Evolutionary conservation across 176 grass and related monocot species (phyloP).

Genomic region (Puya raimondii): DNA sequence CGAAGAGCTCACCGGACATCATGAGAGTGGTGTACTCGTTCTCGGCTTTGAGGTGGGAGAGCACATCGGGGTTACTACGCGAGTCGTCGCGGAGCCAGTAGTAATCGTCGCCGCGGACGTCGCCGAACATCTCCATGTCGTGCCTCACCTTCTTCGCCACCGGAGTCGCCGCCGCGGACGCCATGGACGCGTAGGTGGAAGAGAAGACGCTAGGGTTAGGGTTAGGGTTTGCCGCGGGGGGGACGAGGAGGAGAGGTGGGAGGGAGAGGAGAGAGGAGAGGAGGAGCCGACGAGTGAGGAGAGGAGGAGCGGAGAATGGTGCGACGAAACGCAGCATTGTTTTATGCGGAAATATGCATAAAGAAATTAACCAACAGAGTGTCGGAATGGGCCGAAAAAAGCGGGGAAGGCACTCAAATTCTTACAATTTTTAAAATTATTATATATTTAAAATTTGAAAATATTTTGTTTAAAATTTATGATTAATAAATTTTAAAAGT

Average conservation of each 20-base stretch:
- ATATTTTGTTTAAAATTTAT: no score
- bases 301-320: background rate
- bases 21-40: conserved; percentile 52
- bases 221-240: background rate
- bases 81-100: conserved; percentile 94
- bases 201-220: conserved; percentile 10
- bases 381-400: no score
- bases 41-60: conserved; percentile 67
- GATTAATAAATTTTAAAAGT: no score
- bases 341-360: no score
- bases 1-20: conserved; percentile 44
- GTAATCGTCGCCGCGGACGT: conserved; percentile 72
- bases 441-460: no score
- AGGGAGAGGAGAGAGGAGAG: conserved; percentile 6
- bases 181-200: conserved; percentile 13
- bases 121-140: conserved; percentile 55
- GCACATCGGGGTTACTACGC: conserved; percentile 49
- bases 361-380: no score
- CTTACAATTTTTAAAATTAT: no score
- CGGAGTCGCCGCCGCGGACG: conserved; percentile 31
- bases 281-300: background rate
- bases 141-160: conserved; percentile 53
- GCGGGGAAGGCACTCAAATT: no score
- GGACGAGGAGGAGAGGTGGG: background rate
- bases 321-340: no score